Base-by-base conservation (phyloP, 1,284 basidiomycete species). In the Apiotrichum brassicae region DNA sequence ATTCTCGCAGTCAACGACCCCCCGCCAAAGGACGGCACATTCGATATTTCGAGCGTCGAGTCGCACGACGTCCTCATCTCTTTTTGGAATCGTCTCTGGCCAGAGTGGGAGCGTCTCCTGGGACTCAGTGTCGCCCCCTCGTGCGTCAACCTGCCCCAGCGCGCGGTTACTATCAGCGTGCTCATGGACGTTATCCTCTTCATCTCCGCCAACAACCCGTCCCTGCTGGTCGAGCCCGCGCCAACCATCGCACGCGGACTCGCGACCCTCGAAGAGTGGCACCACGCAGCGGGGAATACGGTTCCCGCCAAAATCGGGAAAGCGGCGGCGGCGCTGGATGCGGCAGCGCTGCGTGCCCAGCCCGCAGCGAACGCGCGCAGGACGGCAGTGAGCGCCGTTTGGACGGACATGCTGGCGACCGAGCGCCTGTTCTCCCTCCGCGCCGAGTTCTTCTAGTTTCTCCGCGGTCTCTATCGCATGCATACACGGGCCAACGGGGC, bases 71-170 rank as follows among this genome's bases (percentile, higher is more conserved):
- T 44, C 34, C 48, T 65, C 26, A 53, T 55, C 22, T 44, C 43
- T 0, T 59, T 67, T 16, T 70, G 65, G 66, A 50, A 41, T 19
- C 54, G 64, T 20, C 56, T 67, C n/a, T 66, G 67, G 64, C 64
- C 69, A 1, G 67, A 71, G 42, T 67, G 63, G 64, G 54, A 56
- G 26, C 49, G 67, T 12, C 48, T 70, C 2, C 41, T 71, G 14
- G 38, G 51, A 1, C 46, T 66, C 2, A 61, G 64, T 3, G 20
- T 64, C 1, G 58, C 63, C 13, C 26, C 48, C 6, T 51, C 37
- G 1, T 65, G 64, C 43, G 30, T 64, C 35, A 71, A 69, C 43
- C 51, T 41, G 16, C 60, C 64, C 1, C 49, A 69, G 8, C 54
- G 57, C 43, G 55, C 60, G 1, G 57, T 69, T 0, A 46, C 59